phyloP scores from a whole-genome alignment of 2,329 filamentous ascomycete genomes.

The Microthyrium microscopicum region DNA sequence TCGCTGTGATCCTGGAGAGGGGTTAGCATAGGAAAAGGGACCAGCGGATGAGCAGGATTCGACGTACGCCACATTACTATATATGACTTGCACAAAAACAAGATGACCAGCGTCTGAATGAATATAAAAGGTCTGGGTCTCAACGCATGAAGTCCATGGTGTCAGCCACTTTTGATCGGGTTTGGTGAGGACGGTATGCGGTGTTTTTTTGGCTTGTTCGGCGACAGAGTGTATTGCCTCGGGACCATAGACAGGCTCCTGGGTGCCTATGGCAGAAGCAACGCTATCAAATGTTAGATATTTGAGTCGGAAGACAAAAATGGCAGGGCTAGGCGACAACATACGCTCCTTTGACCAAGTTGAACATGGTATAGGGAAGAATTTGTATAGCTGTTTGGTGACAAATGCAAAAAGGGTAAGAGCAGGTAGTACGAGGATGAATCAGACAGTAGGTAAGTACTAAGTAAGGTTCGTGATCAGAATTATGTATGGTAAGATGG shows the following conservation, averaged over 20 bases:
- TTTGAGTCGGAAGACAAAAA: constrained; percentile 10
- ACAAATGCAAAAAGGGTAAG: too few species aligned
- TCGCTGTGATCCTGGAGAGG: constrained; percentile 28
- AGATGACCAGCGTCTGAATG: constrained; percentile 61
- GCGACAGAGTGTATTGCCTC: constrained; percentile 74
- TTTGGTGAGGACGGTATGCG: constrained; percentile 64
- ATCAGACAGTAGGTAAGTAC: too few species aligned
- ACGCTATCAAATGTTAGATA: constrained; percentile 24
- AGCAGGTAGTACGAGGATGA: too few species aligned
- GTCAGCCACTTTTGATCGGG: constrained; percentile 70
- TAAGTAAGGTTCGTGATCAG: too few species aligned
- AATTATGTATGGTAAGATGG: too few species aligned
- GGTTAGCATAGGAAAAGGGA: constrained; percentile 1
- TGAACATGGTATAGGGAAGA: constrained; percentile 49
- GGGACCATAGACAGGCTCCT: constrained; percentile 90
- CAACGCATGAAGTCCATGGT: constrained; percentile 73
- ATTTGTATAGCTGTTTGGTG: background rate
- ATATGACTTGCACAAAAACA: constrained; percentile 79
- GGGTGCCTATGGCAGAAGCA: constrained; percentile 75
- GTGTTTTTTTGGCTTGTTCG: constrained; percentile 58
- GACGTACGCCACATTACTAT: constrained; percentile 62
- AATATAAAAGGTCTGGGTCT: constrained; percentile 91
- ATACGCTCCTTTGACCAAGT: constrained; percentile 87
- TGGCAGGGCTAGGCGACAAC: constrained; percentile 19
- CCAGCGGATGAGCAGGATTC: background rate